Conservation (phyloP, 2,329 filamentous ascomycete species). For the Calonectria pseudoturangicola region DNA sequence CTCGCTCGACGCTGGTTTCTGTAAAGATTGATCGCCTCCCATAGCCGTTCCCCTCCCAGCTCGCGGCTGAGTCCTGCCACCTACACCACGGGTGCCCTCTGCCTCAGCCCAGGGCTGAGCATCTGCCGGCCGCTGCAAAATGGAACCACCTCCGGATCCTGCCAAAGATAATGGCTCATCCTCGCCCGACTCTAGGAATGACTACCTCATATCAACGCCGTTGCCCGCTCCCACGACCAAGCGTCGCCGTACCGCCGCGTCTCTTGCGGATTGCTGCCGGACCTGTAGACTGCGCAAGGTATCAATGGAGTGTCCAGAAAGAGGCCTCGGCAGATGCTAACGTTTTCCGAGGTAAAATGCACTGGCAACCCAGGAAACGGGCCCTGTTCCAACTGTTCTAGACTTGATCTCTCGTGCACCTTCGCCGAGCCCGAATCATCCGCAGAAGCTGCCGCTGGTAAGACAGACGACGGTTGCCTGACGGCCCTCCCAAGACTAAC, state of each 20-base stretch:
- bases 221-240: slow-evolving; percentile 53
- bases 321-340: slow-evolving; percentile 22
- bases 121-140: slow-evolving; percentile 10
- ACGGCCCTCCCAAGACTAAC: slow-evolving; percentile 26
- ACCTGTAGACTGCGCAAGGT: slow-evolving; percentile 64
- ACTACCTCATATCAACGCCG: slow-evolving; percentile 39
- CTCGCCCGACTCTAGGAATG: slow-evolving; percentile 28
- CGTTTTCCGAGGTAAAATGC: slow-evolving; percentile 63
- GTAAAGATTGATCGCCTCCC: slow-evolving; percentile 16
- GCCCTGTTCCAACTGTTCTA: slow-evolving; percentile 62
- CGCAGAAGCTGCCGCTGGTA: slow-evolving; percentile 48
- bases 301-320: slow-evolving; percentile 17
- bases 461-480: background rate
- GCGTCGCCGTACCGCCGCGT: slow-evolving; percentile 56
- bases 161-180: slow-evolving; percentile 26
- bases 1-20: background rate
- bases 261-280: slow-evolving; percentile 59
- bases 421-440: slow-evolving; percentile 54
- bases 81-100: slow-evolving; percentile 10
- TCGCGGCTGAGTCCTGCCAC: background rate
- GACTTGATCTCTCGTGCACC: slow-evolving; percentile 61
- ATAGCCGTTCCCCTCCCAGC: slow-evolving; percentile 1
- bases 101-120: slow-evolving; percentile 12
- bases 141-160: slow-evolving; percentile 28
- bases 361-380: slow-evolving; percentile 60